Evolutionary conservation across 2,329 filamentous ascomycete genomes (phyloP), one percentile per base, ranked within the genome.

Genomic region (Fusarium chaquense): DNA sequence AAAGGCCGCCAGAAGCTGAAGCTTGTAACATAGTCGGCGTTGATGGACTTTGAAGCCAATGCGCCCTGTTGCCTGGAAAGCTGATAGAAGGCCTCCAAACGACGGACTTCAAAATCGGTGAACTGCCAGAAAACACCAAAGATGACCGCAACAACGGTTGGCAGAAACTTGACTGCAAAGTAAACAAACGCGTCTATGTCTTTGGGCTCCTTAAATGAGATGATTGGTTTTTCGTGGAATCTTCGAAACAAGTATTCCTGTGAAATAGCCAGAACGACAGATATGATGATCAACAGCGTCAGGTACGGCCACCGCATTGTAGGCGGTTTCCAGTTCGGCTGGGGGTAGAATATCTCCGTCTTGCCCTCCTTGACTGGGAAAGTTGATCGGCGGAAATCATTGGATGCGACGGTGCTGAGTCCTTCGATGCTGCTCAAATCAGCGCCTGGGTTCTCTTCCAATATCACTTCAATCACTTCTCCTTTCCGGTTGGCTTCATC

Each of bases 11-110:
- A 78, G 73, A 91, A 88, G 72, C 85, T 89, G 79, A 90, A 87
- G 70, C 88, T 85, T 7, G 90, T 92, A 45, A 92, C 84, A 63
- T 93, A 93, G 76, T 93, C 90, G 65, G 92, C 90, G 67, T 93
- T 93, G 73, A 93, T 86, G 0, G 89, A 91, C 74, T 89, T 86
- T 40, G 85, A 86, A 0, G 89, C 89, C 22, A 89, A 78, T 1
- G 89, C 88, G 16, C 89, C 89, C 5, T 83, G 83, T 5, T 84
- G 81, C 66, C 84, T 87, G 5, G 88, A 90, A 51, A 91, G 81
- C 75, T 91, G 89, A 69, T 90, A 89, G 71, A 87, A 91, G 0
- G 89, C 86, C 75, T 91, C 89, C 30, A 91, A 78, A n/a, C 89
- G 84, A 73, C 86, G 88, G 4, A 91, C 87, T 70, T 91, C 89